Base-by-base conservation (phyloP, 2,329 filamentous ascomycete species). In the Fusarium torreyae region DNA sequence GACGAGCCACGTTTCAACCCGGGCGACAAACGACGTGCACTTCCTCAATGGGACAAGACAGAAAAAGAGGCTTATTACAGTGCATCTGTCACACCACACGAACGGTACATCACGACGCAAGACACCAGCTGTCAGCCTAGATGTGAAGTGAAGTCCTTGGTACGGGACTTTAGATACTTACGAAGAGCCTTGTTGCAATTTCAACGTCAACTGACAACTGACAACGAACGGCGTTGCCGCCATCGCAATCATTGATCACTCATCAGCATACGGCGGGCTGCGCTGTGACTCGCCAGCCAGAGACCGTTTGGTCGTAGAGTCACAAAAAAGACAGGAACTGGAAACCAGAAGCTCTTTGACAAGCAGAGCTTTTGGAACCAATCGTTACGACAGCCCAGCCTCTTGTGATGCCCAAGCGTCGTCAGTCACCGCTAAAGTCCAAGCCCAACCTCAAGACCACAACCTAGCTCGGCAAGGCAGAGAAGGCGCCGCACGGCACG, bases 41-140 rank as follows among this genome's bases (percentile, higher is more conserved):
- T 69, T 68, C 63, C 59, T 67, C 63, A 74, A 74, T 74, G 67
- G 73, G 69, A 72, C 46, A 58, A 68, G 65, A 59, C 69, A 58
- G 52, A 62, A 34, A 54, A 61, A 59, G 63, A 57, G 65, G 57
- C 67, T 61, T 66, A 58, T 61, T 66, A 58, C 63, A 57, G 70
- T 63, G 55, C 67, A 61, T 55, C 55, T 61, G 69, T 74, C 69
- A 71, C 59, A 74, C 67, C 67, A 69, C 68, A 63, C 54, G 39
- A 54, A 52, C 54, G 67, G 52, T 51, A 69, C 54, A 72, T 66
- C 48, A 60, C 45, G 54, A 36, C 44, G 53, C 63, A 59, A 50
- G 45, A 51, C 44, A 56, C 49, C 28, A 52, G 50, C 51, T 57
- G 49, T 58, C 49, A 51, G 34, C 39, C 50, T 63, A 51, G 43